These are phyloP conservation scores for Malus hybrid DNA, from an alignment of 331 rosid species.

Conservation along the genomic window DNA sequence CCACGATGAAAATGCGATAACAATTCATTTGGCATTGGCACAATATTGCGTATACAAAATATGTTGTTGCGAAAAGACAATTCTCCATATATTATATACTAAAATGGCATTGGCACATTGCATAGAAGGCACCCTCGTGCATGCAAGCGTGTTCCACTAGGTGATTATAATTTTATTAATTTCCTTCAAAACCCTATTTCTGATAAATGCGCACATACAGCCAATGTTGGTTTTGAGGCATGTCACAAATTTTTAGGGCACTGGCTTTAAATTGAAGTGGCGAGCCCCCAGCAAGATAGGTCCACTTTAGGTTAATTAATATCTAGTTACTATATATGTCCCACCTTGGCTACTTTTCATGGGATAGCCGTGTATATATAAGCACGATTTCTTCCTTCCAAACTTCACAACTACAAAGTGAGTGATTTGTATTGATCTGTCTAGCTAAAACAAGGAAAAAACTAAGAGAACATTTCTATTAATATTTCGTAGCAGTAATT, in stretches of 20 bases:
- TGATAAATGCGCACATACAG: not conserved
- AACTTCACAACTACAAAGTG: not conserved
- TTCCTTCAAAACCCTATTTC: not conserved
- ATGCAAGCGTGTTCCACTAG: slow-evolving; percentile 32
- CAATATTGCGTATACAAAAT: not conserved
- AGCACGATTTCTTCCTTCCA: not conserved
- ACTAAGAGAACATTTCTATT: not conserved
- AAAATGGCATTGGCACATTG: not conserved
- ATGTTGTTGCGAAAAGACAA: not conserved
- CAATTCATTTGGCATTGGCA: not conserved
- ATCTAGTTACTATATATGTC: not conserved
- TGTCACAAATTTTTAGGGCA: too few species aligned
- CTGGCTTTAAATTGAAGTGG: not conserved
- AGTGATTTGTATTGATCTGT: not conserved
- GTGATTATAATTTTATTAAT: slow-evolving; percentile 13
- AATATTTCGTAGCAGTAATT: not conserved
- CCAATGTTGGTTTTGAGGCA: too few species aligned
- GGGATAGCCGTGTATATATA: not conserved
- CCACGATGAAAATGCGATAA: not conserved
- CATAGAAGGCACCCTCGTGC: not conserved
- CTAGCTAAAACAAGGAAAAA: not conserved
- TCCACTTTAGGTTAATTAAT: not conserved
- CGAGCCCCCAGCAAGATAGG: not conserved
- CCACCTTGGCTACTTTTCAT: not conserved
- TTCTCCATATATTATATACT: not conserved